A percentile compares a stretch with the other conserved stretches of the same genome.
Conservation (phyloP, 768 basidiomycete genomes). For the Mycena epipterygia region DNA sequence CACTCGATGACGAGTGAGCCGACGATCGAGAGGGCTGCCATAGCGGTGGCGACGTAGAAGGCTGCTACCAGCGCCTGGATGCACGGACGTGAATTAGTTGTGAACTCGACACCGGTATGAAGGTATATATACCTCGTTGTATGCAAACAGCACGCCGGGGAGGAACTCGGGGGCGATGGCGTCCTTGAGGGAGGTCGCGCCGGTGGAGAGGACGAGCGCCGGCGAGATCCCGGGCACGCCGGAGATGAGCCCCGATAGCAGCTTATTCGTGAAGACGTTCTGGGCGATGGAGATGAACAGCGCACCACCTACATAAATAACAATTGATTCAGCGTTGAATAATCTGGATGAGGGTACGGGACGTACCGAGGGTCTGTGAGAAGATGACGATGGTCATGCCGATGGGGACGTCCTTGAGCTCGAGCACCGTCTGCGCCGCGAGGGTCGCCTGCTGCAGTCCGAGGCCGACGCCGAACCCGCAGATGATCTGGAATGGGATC, state of each 20-base stretch:
- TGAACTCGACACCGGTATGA: no score
- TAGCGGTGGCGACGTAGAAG: no score
- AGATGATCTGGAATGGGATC: not conserved
- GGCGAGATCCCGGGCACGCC: not conserved
- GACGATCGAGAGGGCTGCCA: no score
- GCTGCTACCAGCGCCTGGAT: no score
- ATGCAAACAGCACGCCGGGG: not conserved
- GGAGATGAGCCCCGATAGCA: not conserved
- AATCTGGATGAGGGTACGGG: no score
- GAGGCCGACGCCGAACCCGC: not conserved
- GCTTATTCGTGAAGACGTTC: constrained; percentile 3
- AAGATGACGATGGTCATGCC: not conserved
- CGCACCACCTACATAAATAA: not conserved
- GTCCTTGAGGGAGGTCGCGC: not conserved
- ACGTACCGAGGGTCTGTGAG: not conserved
- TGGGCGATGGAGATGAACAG: not conserved
- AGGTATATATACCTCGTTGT: not conserved
- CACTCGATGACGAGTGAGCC: no score
- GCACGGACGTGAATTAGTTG: no score
- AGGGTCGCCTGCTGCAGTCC: no score
- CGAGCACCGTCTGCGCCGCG: not conserved
- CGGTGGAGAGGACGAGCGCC: not conserved
- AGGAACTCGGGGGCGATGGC: not conserved
- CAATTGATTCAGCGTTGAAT: no score
- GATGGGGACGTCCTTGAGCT: not conserved